Evolutionary conservation across 1,284 basidiomycete genomes (phyloP).

Genomic region (Cutaneotrichosporon mucoides): DNA sequence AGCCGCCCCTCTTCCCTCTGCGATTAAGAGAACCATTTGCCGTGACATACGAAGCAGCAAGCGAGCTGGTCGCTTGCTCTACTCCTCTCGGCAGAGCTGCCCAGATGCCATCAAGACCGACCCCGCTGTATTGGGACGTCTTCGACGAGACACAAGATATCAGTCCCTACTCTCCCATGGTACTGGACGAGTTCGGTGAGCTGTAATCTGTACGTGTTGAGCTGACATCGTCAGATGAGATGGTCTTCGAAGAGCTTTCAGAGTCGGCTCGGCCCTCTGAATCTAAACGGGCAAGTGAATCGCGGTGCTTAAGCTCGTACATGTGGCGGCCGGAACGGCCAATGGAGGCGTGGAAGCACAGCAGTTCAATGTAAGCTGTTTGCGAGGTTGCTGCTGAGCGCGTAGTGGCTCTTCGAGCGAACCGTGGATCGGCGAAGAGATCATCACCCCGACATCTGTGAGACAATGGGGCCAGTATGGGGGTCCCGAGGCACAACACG

Average conservation of each 20-base stretch:
- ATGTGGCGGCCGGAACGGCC: background rate
- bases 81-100: background rate
- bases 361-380: background rate
- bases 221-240: background rate
- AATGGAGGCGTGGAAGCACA: background rate
- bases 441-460: no score
- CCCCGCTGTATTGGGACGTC: background rate
- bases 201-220: background rate
- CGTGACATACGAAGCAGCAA: background rate
- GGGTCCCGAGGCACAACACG: no score
- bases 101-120: background rate
- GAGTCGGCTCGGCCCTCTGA: background rate
- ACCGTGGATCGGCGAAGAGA: no score
- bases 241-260: background rate
- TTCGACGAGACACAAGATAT: background rate
- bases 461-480: no score
- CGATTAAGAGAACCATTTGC: background rate
- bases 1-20: background rate
- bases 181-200: constrained; percentile 1
- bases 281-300: background rate
- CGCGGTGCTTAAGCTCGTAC: background rate
- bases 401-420: no score
- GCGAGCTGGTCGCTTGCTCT: background rate
- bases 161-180: background rate
- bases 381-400: background rate